Conservation (phyloP, 208 protist genomes). For the Phytomonas sp. region DNA sequence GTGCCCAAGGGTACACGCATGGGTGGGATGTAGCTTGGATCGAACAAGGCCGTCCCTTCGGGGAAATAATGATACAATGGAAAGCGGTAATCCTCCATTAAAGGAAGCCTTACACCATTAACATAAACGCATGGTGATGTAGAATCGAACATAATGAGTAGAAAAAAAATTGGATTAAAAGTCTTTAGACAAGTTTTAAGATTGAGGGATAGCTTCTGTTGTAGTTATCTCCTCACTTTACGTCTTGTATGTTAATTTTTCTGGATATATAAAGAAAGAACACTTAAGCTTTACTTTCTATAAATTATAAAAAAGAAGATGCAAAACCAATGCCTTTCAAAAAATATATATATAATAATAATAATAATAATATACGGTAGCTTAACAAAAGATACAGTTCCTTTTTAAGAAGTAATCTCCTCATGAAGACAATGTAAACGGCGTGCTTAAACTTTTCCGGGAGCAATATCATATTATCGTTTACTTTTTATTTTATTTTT, state of each 20-base stretch:
- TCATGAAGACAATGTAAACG: background rate
- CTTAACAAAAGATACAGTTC: background rate
- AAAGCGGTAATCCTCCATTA: constrained; percentile 70
- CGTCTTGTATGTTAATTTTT: background rate
- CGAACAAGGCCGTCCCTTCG: constrained; percentile 54
- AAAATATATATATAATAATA: background rate
- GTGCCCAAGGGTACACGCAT: constrained; percentile 46
- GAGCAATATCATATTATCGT: background rate
- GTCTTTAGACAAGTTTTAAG: background rate
- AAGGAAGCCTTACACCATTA: constrained; percentile 44
- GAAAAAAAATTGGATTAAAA: background rate
- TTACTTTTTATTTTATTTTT: background rate
- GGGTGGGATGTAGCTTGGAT: constrained; percentile 44
- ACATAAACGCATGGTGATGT: constrained; percentile 50
- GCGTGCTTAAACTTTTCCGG: background rate
- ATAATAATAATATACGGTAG: background rate
- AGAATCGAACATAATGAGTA: background rate
- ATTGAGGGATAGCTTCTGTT: background rate
- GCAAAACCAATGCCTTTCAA: background rate
- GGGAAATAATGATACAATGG: constrained; percentile 51
- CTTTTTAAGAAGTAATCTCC: background rate
- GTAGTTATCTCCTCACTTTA: background rate
- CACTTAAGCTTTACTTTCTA: no score
- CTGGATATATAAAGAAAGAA: background rate
- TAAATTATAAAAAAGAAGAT: no score